Base-by-base conservation (phyloP, 345 rosid species). In the Populus deltoides region DNA sequence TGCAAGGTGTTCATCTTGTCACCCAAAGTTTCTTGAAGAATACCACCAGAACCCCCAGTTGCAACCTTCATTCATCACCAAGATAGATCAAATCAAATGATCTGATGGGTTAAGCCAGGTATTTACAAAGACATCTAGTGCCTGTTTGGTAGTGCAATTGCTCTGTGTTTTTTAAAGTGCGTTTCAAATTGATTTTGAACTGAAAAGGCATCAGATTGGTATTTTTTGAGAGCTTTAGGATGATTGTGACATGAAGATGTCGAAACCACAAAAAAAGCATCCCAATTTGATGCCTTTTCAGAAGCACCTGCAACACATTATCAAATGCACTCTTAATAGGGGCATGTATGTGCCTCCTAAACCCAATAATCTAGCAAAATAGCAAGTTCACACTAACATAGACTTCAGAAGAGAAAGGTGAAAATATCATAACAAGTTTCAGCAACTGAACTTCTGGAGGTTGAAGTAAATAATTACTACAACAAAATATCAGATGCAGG, bases 41-140 rank as follows among this genome's bases (percentile, higher is more conserved):
- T 88, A 74, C 86, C 90, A 81, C 76, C 91, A 55, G 80, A 80
- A 61, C 93, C 97, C 74, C 99, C 92, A 53, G 80, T 77, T n/a
- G 93, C 90, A 49, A 90, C 90, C 99, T 96, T 83, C 79, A 78
- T 15, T 49, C 18, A 13, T 49, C 35, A 65, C 65, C 47, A 69
- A 72, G 47, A 66, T 49, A 33, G 38, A 72, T 72, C 53, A 31
- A 27, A 74, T 57, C 24, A 6, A 43, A 65, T 41, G 22, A 38
- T 33, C 29, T 6, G 12, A 66, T 6, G 8, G 13, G 75, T 70
- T 24, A 35, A 55, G 53, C 4, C 65, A 62, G 25, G 22, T 35
- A 53, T n/a, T 36, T 24, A 69, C 69, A 25, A 1, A 29, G n/a
- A 47, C 29, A 65, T 11, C 11, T 41, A 41, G 45, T 2, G 3